These are phyloP conservation scores for Dactylellina leptospora DNA, from an alignment of 2,329 filamentous ascomycete species.

Conservation along the genomic window DNA sequence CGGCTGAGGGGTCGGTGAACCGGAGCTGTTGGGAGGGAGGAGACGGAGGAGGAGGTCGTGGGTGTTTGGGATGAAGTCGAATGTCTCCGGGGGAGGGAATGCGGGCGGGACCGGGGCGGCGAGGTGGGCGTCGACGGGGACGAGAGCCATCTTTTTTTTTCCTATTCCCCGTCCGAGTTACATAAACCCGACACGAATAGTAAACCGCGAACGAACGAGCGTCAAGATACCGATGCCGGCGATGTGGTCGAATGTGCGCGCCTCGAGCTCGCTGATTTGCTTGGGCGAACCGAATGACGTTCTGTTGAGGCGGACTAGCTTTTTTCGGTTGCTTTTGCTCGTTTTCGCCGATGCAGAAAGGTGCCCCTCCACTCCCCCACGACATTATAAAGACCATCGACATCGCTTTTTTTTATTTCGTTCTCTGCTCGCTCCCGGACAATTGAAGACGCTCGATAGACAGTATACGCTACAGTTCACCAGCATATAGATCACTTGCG, in stretches of 20 bases:
- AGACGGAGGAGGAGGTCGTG: conserved; percentile 58
- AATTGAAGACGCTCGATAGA: background rate
- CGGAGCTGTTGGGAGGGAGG: conserved; percentile 58
- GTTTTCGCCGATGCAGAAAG: conserved; percentile 30
- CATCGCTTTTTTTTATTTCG: background rate
- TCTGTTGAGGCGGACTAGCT: conserved; percentile 12
- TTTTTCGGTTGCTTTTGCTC: conserved; percentile 44
- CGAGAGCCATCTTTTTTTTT: conserved; percentile 56
- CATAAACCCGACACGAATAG: background rate
- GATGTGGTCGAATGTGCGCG: conserved; percentile 19
- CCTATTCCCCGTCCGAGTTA: background rate
- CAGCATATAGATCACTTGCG: too few species aligned
- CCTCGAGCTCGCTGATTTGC: conserved; percentile 1
- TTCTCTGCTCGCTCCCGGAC: background rate
- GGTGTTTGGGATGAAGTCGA: conserved; percentile 58
- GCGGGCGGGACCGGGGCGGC: conserved; percentile 56
- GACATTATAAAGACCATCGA: conserved; percentile 1
- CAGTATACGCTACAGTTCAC: background rate
- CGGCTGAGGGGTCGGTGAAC: conserved; percentile 57
- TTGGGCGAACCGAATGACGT: background rate
- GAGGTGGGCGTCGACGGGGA: conserved; percentile 55
- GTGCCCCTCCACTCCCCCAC: conserved; percentile 14
- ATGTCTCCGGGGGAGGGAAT: conserved; percentile 59
- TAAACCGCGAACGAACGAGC: background rate
- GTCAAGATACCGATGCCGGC: conserved; percentile 19